phyloP scores from a whole-genome alignment of 495 filamentous ascomycete genomes.

The Annulohypoxylon moriforme region DNA sequence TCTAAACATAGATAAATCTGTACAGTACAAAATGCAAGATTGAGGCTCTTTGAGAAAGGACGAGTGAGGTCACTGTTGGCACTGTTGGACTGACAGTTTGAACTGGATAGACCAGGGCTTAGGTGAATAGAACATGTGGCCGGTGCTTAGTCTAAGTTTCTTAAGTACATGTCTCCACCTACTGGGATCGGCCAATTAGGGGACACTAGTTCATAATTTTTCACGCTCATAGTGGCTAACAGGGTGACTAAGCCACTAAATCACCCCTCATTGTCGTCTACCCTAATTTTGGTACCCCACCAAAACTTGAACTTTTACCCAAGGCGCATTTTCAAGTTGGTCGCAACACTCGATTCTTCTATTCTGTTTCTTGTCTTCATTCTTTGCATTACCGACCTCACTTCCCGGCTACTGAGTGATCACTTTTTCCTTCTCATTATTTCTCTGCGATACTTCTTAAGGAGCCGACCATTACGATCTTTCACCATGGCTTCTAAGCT shows the following conservation, averaged over 20 bases:
- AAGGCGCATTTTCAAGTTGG: constrained; percentile 34
- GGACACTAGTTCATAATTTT: constrained; percentile 38
- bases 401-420: constrained; percentile 20
- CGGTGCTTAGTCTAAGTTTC: neutral
- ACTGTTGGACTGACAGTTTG: too few species aligned
- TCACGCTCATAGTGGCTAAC: constrained; percentile 33
- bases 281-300: constrained; percentile 45
- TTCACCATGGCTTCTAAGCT: constrained; percentile 55
- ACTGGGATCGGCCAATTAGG: constrained; percentile 28
- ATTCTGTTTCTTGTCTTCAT: constrained; percentile 13
- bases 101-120: neutral
- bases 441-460: neutral
- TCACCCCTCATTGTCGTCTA: constrained; percentile 37
- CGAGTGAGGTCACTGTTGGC: neutral
- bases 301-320: constrained; percentile 18
- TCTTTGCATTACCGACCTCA: constrained; percentile 24
- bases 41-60: neutral
- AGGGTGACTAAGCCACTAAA: constrained; percentile 22
- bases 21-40: neutral
- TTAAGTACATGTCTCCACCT: neutral
- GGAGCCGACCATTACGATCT: constrained; percentile 23
- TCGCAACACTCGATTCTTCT: constrained; percentile 23
- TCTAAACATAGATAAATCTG: too few species aligned
- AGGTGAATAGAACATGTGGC: neutral
- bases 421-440: neutral